Base-by-base conservation (phyloP, 768 basidiomycete species). In the Suillus luteus region DNA sequence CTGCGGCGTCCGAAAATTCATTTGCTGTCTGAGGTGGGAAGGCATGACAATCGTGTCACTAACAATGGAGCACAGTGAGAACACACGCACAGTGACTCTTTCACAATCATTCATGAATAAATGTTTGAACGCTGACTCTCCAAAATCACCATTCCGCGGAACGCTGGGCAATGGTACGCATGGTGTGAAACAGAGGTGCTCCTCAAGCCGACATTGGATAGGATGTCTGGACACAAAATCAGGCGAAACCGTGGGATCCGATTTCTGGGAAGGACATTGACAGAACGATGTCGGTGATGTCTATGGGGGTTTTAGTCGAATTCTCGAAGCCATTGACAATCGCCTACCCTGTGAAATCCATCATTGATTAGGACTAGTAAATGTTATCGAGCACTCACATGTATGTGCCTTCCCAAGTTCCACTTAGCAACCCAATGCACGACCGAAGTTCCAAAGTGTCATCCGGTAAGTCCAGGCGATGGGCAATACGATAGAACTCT, bases 391-490 rank as follows among this genome's bases (percentile, higher is more conserved):
- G 70, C 67, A 86, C 87, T 58, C 17, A 58, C 83, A 84, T 84
- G 70, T 81, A 85, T 55, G 77, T 78, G 1, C 87, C 87, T 73
- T 87, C 82, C 87, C 87, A 89, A 64, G 82, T 69, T 3, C 86
- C 87, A 35, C 83, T 77, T 61, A 88, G 76, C 40, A 78, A 71
- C 19, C 84, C 84, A 68, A 75, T 69, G 67, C 79, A 80, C 31
- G 71, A 66, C 57, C 71, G 69, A n/a, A 65, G 68, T 62, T 72
- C 71, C 65, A 69, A 66, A 64, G 68, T 68, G 12, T 71, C 69
- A 63, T 61, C 48, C 31, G 64, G 66, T 46, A 63, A 55, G 12
- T 63, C 49, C 59, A 68, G 24, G 40, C 44, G 64, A 40, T 63
- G 70, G 49, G 71, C 67, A 63, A 74, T 69, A 62, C 76, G 77